Evolutionary conservation across 371 early-diverging fungal species (phyloP).

Genomic region (Zopfochytrium polystomum): DNA sequence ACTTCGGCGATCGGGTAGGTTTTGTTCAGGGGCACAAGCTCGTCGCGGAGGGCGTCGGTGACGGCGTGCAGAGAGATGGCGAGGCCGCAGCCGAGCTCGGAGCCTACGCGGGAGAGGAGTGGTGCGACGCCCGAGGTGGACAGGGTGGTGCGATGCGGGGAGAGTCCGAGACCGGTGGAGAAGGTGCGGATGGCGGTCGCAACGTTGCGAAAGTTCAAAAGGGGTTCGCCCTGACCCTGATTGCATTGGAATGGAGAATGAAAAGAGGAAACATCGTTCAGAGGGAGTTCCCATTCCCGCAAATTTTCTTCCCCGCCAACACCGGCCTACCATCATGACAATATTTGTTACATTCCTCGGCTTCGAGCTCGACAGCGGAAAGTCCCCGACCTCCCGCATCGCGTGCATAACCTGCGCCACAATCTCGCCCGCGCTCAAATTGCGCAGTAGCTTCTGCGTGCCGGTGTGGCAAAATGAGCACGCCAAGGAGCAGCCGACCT

Average conservation of each 20-base stretch:
- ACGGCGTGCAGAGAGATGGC: conserved; percentile 85
- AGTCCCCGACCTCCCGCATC: conserved; percentile 43
- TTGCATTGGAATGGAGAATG: neutral
- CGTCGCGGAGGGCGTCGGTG: conserved; percentile 67
- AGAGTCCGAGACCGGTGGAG: conserved; percentile 54
- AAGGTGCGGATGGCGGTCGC: conserved; percentile 64
- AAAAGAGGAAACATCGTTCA: neutral
- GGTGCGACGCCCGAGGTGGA: conserved; percentile 86
- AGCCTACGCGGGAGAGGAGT: conserved; percentile 66
- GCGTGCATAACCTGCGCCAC: conserved; percentile 75
- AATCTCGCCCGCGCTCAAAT: conserved; percentile 73
- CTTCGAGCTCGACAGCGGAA: conserved; percentile 15
- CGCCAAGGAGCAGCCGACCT: conserved; percentile 82
- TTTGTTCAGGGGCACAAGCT: conserved; percentile 82
- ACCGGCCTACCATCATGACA: conserved; percentile 72
- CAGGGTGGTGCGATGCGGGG: conserved; percentile 74
- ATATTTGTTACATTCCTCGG: conserved; percentile 62
- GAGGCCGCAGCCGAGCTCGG: conserved; percentile 64
- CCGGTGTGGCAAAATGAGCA: conserved; percentile 92
- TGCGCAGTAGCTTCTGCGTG: conserved; percentile 74
- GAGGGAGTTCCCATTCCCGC: too few relatives aligned
- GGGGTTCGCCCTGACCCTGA: conserved; percentile 74
- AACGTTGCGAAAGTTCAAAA: conserved; percentile 73
- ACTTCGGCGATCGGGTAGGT: conserved; percentile 66
- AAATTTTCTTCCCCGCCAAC: too few relatives aligned